Base-by-base conservation (phyloP, 345 rosid genomes). In the Boechera stricta region DNA sequence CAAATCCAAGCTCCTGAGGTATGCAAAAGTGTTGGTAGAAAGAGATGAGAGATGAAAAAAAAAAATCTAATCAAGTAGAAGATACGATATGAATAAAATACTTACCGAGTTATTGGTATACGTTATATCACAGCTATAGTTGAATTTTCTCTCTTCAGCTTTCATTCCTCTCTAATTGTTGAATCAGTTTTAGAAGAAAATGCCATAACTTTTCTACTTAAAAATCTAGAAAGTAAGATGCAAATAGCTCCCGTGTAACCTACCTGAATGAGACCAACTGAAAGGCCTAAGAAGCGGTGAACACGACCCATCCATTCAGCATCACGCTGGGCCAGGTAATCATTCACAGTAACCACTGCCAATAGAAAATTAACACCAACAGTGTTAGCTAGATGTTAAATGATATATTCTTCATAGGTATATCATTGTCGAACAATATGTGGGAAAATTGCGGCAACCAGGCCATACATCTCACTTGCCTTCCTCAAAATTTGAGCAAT, bases 231-330 rank as follows among this genome's bases (percentile, higher is more conserved):
- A 51, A 39, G 16, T 51, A 44, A 35, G 38, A 47, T 53, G 69
- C 16, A 61, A 28, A 53, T 7, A 72, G 55, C 47, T 49, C 24
- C 15, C 5, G 24, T 18, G 39, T 28, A 73, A 77, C 10, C 67
- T 60, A 91, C 98, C 97, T 91, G 96, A 80, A 94, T 87, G 71
- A 94, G 92, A 82, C 98, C 98, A 67, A 94, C 97, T 64, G 98
- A 91, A 79, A 94, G 94, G 74, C 97, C 97, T 80, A 94, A 82
- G 81, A 83, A 94, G 64, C 88, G 88, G 86, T 94, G 94, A 82
- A 94, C 92, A 76, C 94, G 96, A 35, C 97, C 98, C 98, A 94
- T 94, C 98, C 98, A 94, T 74, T 94, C 97, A 77, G 98, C 98
- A 87, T 94, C 98, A 67, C 98, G 97, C 77, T 87, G 93, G 65